phyloP scores from a whole-genome alignment of 306 rosid species.

The Hippophae gyantsensis region DNA sequence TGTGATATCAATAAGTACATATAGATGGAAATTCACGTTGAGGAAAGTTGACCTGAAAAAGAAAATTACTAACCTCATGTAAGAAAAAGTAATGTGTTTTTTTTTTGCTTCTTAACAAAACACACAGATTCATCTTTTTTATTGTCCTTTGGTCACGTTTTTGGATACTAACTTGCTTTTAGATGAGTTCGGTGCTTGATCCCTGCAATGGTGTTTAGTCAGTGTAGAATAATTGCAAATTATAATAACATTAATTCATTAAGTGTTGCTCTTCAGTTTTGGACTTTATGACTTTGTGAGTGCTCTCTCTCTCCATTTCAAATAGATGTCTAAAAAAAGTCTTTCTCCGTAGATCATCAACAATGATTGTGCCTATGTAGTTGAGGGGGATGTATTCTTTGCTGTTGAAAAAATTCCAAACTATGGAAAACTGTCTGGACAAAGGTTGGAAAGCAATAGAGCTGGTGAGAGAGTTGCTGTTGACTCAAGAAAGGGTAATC shows the following conservation, averaged over 20 bases:
- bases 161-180: too few relatives aligned
- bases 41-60: background rate
- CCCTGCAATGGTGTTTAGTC: too few relatives aligned
- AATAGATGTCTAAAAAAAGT: background rate
- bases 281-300: background rate
- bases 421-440: slow-evolving; percentile 82
- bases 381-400: slow-evolving; percentile 87
- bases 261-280: background rate
- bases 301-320: too few relatives aligned
- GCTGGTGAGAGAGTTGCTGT: slow-evolving; percentile 93
- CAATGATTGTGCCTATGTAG: slow-evolving; percentile 57
- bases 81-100: background rate
- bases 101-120: background rate
- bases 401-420: slow-evolving; percentile 71
- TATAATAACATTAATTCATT: background rate
- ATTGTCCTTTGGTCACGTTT: too few relatives aligned
- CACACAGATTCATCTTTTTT: too few relatives aligned
- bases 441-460: slow-evolving; percentile 62
- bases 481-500: slow-evolving; percentile 75
- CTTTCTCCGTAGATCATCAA: slow-evolving; percentile 58
- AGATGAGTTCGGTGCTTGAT: too few relatives aligned
- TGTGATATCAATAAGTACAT: background rate
- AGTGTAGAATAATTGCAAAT: too few relatives aligned
- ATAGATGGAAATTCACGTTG: background rate
- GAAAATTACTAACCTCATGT: background rate